Percentiles rank a stretch among this genome's conserved stretches.
These are phyloP conservation scores for Wallacemonas sp. DNA, from an alignment of 208 protist species.

Conservation along the genomic window DNA sequence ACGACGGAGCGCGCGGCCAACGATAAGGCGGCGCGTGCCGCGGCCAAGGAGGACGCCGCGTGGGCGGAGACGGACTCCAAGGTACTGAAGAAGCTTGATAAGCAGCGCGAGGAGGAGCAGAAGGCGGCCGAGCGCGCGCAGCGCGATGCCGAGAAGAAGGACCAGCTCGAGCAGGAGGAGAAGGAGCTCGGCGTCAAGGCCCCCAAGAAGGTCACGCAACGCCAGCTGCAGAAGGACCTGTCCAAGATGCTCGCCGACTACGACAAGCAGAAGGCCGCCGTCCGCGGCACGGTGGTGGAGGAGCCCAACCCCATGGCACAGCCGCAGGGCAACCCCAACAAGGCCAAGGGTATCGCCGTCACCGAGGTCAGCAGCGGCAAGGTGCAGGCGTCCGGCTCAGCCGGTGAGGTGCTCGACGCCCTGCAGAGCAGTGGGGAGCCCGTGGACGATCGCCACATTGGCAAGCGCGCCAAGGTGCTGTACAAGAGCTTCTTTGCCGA, in stretches of 20 bases:
- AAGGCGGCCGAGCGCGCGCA: conserved; percentile 53
- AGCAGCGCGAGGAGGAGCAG: conserved; percentile 65
- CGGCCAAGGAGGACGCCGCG: conserved; percentile 66
- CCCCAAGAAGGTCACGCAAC: conserved; percentile 72
- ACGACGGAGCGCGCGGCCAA: conserved; percentile 53
- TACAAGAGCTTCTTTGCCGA: conserved; percentile 87
- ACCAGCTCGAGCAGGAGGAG: conserved; percentile 77
- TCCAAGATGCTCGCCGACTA: conserved; percentile 85
- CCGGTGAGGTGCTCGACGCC: conserved; percentile 42
- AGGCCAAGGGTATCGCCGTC: conserved; percentile 21
- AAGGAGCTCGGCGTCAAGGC: conserved; percentile 55
- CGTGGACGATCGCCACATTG: conserved; percentile 79
- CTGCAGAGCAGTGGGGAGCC: conserved; percentile 30
- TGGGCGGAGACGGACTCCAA: conserved; percentile 73
- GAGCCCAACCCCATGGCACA: conserved; percentile 24
- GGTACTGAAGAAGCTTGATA: conserved; percentile 53
- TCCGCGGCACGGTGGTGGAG: conserved; percentile 36
- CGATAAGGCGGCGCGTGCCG: conserved; percentile 32
- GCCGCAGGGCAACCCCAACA: conserved; percentile 58
- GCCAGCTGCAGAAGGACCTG: conserved; percentile 85
- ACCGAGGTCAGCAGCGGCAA: conserved; percentile 22
- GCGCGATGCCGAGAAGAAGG: conserved; percentile 66
- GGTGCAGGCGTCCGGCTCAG: conserved; percentile 41
- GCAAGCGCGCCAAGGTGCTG: conserved; percentile 75
- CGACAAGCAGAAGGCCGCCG: conserved; percentile 60